Evolutionary conservation across 2,329 filamentous ascomycete genomes (phyloP), one percentile per base, ranked within the genome.

Genomic region (Sporothrix phasma): DNA sequence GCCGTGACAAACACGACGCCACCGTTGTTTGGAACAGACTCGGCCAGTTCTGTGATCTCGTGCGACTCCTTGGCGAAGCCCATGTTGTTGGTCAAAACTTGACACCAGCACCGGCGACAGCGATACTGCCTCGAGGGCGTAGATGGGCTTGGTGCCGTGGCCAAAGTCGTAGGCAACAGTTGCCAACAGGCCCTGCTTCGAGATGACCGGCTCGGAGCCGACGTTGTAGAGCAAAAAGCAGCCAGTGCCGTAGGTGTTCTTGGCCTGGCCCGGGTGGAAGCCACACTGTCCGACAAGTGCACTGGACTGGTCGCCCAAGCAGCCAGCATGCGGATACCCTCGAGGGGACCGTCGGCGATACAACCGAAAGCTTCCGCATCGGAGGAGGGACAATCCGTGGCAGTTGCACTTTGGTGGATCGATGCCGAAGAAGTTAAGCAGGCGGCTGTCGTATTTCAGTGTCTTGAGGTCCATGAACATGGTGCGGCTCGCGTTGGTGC

Each of bases 391-490:
- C 87, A 69, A 96, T 95, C 71, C 87, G 85, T n/a, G 92, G 92
- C 13, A 96, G 79, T 60, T 83, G 80, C 47, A 95, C 78, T 74
- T 92, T 93, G 63, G 78, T 80, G 58, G 74, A 71, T 85, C 81
- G 67, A 96, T 82, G 53, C 83, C 84, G 75, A 96, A 96, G 77
- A 95, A 96, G 26, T 84, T 77, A 29, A 96, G 78, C 29, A 96
- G 81, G 46, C 81, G 80, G 64, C 91, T 85, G 73, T 93, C 90
- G 75, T 96, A 96, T 70, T 92, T 75, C 65, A 91, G 80, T 11
- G 87, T 92, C 70, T 86, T 82, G 62, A 96, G 80, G 76, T 96
- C 91, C 88, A 96, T 92, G 75, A 96, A 94, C 91, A 96, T 95
- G 66, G 92, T 96, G 71, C 92, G 81, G 62, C 89, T 93, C 22